A percentile compares a stretch with the other conserved stretches of the same genome.
phyloP scores from a whole-genome alignment of 345 rosid species.

The Murraya paniculata region DNA sequence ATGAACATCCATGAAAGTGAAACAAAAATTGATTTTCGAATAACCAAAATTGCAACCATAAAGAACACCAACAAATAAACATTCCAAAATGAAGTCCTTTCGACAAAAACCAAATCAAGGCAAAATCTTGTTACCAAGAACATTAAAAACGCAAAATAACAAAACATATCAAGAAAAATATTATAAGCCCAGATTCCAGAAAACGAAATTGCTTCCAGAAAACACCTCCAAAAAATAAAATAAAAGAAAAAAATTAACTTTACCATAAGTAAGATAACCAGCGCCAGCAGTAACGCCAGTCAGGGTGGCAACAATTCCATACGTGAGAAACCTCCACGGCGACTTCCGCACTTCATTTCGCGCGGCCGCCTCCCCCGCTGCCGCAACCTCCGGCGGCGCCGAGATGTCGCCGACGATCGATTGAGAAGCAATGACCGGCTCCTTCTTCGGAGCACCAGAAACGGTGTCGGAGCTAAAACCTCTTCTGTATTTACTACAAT shows the following conservation, averaged over 20 bases:
- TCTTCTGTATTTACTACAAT: conserved; percentile 18
- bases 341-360: conserved; percentile 37
- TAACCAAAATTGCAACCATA: neutral
- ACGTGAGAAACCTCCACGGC: conserved; percentile 50
- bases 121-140: neutral
- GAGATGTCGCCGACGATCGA: conserved; percentile 45
- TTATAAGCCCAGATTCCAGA: neutral
- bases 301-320: conserved; percentile 47
- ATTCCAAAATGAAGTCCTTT: neutral
- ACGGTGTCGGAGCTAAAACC: conserved; percentile 37
- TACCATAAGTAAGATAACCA: conserved; percentile 69
- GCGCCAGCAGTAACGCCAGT: conserved; percentile 56
- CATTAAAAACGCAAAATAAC: neutral
- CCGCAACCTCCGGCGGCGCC: conserved; percentile 28
- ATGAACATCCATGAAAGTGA: neutral
- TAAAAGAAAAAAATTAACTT: neutral
- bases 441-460: conserved; percentile 40
- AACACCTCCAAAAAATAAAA: neutral
- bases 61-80: neutral
- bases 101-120: neutral
- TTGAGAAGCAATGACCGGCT: conserved; percentile 41
- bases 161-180: neutral
- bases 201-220: neutral
- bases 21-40: neutral
- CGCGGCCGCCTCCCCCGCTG: conserved; percentile 19